A percentile compares a stretch with the other conserved stretches of the same genome.
Conservation (phyloP, 129 eudicot genomes). For the Flaveria linearis region DNA sequence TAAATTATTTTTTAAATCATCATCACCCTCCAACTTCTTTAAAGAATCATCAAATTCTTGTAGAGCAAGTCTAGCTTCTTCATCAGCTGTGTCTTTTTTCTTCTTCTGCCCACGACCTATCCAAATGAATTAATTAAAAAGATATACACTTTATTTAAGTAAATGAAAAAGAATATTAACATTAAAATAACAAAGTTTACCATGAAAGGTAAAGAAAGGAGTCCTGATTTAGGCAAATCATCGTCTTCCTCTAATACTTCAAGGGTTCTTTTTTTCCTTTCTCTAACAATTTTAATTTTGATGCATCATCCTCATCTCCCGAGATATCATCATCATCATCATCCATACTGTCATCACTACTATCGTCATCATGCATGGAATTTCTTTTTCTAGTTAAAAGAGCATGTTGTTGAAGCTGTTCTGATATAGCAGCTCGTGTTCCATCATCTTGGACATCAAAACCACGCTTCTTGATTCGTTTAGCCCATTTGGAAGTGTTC, state of each 20-base stretch:
- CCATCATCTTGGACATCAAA: constrained; percentile 80
- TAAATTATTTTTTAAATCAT: constrained; percentile 28
- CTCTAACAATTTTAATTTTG: constrained; percentile 56
- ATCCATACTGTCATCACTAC: constrained; percentile 49
- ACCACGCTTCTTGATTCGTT: constrained; percentile 83
- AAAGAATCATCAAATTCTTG: constrained; percentile 67
- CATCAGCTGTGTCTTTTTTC: constrained; percentile 79
- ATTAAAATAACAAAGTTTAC: constrained; percentile 42
- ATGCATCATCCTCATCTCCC: constrained; percentile 55
- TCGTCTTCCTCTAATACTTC: constrained; percentile 66
- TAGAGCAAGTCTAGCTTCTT: constrained; percentile 89
- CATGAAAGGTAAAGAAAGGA: constrained; percentile 94
- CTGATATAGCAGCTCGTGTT: constrained; percentile 86
- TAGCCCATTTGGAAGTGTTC: constrained; percentile 90
- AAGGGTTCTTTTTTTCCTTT: constrained; percentile 74
- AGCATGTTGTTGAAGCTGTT: constrained; percentile 81
- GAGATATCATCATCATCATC: constrained; percentile 58
- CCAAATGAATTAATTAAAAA: constrained; percentile 1
- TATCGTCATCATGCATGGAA: constrained; percentile 52
- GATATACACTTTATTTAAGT: neutral
- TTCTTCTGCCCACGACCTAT: constrained; percentile 87
- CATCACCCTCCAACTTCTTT: constrained; percentile 56
- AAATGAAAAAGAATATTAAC: neutral
- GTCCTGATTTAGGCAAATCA: constrained; percentile 77
- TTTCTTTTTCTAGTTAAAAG: constrained; percentile 79